Evolutionary conservation across 2,329 filamentous ascomycete species (phyloP), one percentile per base, ranked within the genome.

Genomic region (Talaromyces sp.): DNA sequence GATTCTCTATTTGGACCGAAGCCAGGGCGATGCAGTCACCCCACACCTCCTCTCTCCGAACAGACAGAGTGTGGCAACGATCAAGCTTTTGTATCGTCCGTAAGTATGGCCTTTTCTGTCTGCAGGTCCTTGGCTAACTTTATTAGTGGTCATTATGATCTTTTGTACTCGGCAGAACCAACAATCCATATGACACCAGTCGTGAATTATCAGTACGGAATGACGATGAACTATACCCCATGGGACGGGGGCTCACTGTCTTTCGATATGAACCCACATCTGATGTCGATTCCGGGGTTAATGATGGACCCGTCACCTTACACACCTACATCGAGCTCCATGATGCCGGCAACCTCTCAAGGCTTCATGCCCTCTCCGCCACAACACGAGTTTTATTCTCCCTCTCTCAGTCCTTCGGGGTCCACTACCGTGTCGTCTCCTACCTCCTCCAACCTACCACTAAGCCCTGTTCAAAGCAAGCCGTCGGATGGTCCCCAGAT

Each of bases 1-100:
- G 70, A 90, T 97, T 63, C 86, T 91, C 58, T 97, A 97, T 71
- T 85, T 99, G 9, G 94, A 97, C 72, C 86, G 91, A 67, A 96
- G 90, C 68, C 81, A 86, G 52, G 92, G 92, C 19, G 82, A 84
- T 53, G 83, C 89, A 67, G 90, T 91, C 68, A 96, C 72, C 63
- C 78, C 74, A 9, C 77, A 80, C 64, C 65, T 73, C 35, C 67
- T 79, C 38, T 72, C 77, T 5, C 66, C 70, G 9, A 67, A 68
- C 43, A 62, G 65, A 17, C 66, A 72, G 12, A 70, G 62, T 83
- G 62, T 82, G 81, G 70, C 92, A 78, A 83, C 87, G 79, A 72
- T 95, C 79, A 79, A 83, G 64, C 75, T 88, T n/a, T 79, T 88
- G 26, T 88, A 88, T 69, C 79, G 86, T 68, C 86, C 86, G 84